Base-by-base conservation (phyloP, 2,329 filamentous ascomycete species). In the Fusarium subglutinans region DNA sequence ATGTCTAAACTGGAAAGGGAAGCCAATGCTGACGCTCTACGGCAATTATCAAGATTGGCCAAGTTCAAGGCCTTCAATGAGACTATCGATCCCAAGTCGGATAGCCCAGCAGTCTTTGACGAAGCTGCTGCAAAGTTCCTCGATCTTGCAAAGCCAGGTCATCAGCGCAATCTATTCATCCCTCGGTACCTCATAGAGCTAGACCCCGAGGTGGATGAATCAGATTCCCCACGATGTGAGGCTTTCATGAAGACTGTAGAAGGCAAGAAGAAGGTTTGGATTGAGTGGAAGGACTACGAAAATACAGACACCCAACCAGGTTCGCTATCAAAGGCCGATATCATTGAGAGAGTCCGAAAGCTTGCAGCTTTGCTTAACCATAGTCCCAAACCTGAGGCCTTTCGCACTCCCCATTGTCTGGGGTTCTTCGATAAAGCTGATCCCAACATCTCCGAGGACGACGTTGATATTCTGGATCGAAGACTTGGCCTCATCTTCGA, bases 401-500 rank as follows among this genome's bases (percentile, higher is more conserved):
- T 89, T 68, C 79, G 86, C 20, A 85, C 86, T 8, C 87, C 86
- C 7, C 84, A 86, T 48, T 88, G 87, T 63, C 78, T 88, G 0
- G 87, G 87, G 11, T 88, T 86, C 76, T 87, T 87, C 50, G 82
- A 87, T 75, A 85, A 86, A 72, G 81, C 80, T 14, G 80, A 83
- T n/a, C 78, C 80, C 7, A 66, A 72, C 24, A 63, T 78, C 10
- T 69, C 78, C 12, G 78, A 77, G 12, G 83, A 85, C 8, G 83
- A 86, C 13, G 82, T 86, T 9, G 81, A 82, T 55, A 81, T 83
- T 17, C 78, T 84, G 50, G 83, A 84, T 61, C 77, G 80, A 53
- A 84, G 86, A 18, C 86, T 89, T 20, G 88, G 88, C 6, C 83
- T 90, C 24, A 83, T 90, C 15, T 90, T 90, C 69, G 85, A 87